phyloP scores from a whole-genome alignment of 192 early-diverging fungal genomes.

The Umbelopsis sp. region DNA sequence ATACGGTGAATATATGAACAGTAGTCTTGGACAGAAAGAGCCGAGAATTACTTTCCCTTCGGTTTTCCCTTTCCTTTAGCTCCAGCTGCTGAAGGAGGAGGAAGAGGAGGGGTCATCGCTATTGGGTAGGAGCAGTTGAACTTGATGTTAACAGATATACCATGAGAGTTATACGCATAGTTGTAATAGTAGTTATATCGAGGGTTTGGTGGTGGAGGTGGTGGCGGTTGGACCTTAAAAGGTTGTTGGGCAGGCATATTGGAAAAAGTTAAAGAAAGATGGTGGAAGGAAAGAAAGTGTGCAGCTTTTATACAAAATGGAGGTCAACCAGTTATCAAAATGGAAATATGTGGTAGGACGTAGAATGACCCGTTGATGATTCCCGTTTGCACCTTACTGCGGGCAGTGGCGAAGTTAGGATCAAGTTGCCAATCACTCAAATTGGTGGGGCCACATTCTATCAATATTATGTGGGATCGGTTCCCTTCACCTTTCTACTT shows the following conservation, averaged over 20 bases:
- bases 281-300: background rate
- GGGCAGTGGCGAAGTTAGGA: too few relatives aligned
- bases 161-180: background rate
- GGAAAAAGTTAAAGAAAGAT: background rate
- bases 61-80: constrained; percentile 6
- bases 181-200: background rate
- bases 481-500: too few relatives aligned
- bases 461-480: too few relatives aligned
- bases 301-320: constrained; percentile 4
- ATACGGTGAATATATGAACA: background rate
- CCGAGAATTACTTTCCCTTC: constrained; percentile 7
- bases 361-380: too few relatives aligned
- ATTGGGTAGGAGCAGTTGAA: background rate
- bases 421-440: too few relatives aligned
- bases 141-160: background rate
- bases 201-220: background rate
- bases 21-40: background rate
- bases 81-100: background rate
- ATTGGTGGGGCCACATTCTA: too few relatives aligned
- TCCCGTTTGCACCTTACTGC: too few relatives aligned
- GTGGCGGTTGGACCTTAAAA: background rate
- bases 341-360: too few relatives aligned
- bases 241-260: background rate
- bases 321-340: too few relatives aligned
- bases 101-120: background rate